Evolutionary conservation across 2,329 filamentous ascomycete genomes (phyloP), one percentile per base, ranked within the genome.

Genomic region (Sporothrix variecibatus): DNA sequence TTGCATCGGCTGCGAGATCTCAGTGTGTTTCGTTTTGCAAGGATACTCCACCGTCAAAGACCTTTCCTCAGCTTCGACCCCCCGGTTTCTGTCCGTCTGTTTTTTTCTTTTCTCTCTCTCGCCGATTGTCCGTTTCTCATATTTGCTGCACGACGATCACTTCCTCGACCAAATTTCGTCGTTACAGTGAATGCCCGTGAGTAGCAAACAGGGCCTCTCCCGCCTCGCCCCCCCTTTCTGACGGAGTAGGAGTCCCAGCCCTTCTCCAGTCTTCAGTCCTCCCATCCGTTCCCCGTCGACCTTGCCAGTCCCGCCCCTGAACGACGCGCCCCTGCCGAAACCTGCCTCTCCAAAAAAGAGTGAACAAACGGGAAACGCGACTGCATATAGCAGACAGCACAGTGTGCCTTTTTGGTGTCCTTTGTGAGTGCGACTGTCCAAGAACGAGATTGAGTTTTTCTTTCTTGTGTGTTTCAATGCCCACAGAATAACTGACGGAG

Each of bases 251-350:
- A 34, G 34, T 56, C 12, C 43, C 49, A 34, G 34, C 49, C 23
- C 46, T 53, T 34, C 34, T 34, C 34, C 34, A 34, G 34, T 34
- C 1, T 34, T 34, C 51, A 68, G 28, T 40, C 28, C 64, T 34
- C n/a, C 15, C 38, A 51, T 60, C 11, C 65, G 23, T 15, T 53
- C 31, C 31, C 49, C 23, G 31, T 43, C 58, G 8, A 9, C 26
- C 34, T 34, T 34, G 34, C 8, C 38, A 51, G 43, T 62, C 73
- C 68, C 60, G 60, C 58, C 68, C 60, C 73, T 74, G 62, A 69
- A 68, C 60, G 28, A 73, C 72, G 72, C 68, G 68, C 68, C 49
- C 23, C 49, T 53, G 43, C 60, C 31, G 49, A 73, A 58, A 46
- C 60, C 23, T 73, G 58, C 31, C 46, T 49, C 26, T 20, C 26